These are phyloP conservation scores for Datisca glomerata DNA, from an alignment of 306 rosid species.

Conservation along the genomic window DNA sequence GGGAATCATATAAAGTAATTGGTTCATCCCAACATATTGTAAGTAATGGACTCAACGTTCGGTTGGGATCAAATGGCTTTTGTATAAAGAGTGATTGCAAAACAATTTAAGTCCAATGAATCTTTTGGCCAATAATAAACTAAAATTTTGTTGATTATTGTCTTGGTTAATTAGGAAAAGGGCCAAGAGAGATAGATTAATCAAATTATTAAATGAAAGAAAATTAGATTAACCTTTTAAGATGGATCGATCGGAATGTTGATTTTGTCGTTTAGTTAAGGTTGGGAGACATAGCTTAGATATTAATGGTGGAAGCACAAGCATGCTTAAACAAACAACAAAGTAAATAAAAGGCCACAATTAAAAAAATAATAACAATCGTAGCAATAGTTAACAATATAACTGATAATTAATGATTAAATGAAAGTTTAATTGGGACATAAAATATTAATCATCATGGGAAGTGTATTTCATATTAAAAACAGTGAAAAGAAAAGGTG, in stretches of 20 bases:
- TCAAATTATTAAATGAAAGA: neutral
- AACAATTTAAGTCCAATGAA: too few relatives aligned
- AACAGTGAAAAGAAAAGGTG: constrained; percentile 3
- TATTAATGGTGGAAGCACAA: constrained; percentile 31
- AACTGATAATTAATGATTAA: constrained; percentile 6
- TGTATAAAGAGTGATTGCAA: too few relatives aligned
- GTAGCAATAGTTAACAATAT: too few relatives aligned
- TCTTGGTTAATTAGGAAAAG: too few relatives aligned
- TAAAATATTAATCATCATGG: constrained; percentile 6
- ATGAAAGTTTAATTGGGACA: too few relatives aligned
- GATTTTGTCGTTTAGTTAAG: constrained; percentile 30
- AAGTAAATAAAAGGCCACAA: constrained; percentile 19
- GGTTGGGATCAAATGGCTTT: too few relatives aligned
- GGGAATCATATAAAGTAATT: too few relatives aligned
- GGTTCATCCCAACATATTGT: too few relatives aligned
- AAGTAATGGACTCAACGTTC: too few relatives aligned
- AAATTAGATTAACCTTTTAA: constrained; percentile 14
- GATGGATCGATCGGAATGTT: constrained; percentile 27
- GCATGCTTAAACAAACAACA: constrained; percentile 27
- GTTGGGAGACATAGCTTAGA: constrained; percentile 33
- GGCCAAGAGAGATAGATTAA: too few relatives aligned
- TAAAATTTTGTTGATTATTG: too few relatives aligned
- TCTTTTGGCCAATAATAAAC: too few relatives aligned
- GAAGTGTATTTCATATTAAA: neutral
- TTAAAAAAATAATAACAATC: neutral